A percentile compares a stretch with the other conserved stretches of the same genome.
phyloP scores from a whole-genome alignment of 1,284 basidiomycete species.

The Fistulina hepatica region DNA sequence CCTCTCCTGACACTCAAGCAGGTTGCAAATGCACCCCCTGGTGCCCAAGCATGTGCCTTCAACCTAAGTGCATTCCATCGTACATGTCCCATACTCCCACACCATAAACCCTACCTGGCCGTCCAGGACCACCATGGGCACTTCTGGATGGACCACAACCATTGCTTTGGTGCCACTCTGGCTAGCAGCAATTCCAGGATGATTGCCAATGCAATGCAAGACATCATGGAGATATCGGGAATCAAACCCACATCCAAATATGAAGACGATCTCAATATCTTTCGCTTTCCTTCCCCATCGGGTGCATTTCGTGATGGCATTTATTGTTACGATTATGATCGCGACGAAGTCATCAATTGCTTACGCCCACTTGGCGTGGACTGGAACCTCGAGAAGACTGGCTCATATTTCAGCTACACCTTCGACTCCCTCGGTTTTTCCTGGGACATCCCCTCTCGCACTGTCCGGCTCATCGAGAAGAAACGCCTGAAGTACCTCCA shows the following conservation, averaged over 20 bases:
- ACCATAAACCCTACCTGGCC: slow-evolving; percentile 18
- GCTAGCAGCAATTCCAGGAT: slow-evolving; percentile 19
- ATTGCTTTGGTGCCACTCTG: slow-evolving; percentile 17
- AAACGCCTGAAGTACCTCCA: slow-evolving; percentile 16
- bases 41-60: slow-evolving; percentile 20
- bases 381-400: slow-evolving; percentile 6
- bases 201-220: slow-evolving; percentile 16
- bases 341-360: neutral
- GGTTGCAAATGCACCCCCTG: slow-evolving; percentile 17
- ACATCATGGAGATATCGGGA: slow-evolving; percentile 3
- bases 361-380: neutral
- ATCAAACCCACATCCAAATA: slow-evolving; percentile 13
- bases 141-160: slow-evolving; percentile 6
- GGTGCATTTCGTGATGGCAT: neutral
- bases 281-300: slow-evolving; percentile 1
- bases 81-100: slow-evolving; percentile 13
- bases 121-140: no score
- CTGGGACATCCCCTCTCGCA: slow-evolving; percentile 12
- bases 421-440: slow-evolving; percentile 14
- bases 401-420: slow-evolving; percentile 4
- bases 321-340: slow-evolving; percentile 6
- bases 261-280: slow-evolving; percentile 19
- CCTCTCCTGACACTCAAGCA: no score
- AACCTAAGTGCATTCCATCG: slow-evolving; percentile 21
- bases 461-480: slow-evolving; percentile 11